These are phyloP conservation scores for Didymella glomerata DNA, from an alignment of 2,329 filamentous ascomycete species.

Conservation along the genomic window DNA sequence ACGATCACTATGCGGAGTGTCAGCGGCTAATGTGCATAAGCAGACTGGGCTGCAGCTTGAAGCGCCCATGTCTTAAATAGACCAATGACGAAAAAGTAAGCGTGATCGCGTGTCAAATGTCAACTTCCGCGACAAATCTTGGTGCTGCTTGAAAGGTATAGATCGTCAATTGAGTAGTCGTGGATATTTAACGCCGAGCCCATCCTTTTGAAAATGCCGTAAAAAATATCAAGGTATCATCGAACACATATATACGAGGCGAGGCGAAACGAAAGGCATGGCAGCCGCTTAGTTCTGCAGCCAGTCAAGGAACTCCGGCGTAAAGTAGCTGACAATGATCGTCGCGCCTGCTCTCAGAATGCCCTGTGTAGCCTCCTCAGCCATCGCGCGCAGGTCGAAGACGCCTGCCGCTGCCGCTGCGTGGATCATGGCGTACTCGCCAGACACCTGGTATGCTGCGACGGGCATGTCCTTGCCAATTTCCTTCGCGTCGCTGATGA, in stretches of 20 bases:
- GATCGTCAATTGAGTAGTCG: constrained; percentile 15
- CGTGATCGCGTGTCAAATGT: neutral
- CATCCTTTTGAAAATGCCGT: constrained; percentile 16
- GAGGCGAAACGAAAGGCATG: neutral
- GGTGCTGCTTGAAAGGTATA: neutral
- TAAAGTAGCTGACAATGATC: constrained; percentile 94
- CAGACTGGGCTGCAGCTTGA: neutral
- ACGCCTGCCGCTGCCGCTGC: constrained; percentile 95
- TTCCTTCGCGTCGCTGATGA: constrained; percentile 97
- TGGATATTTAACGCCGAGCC: constrained; percentile 20
- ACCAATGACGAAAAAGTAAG: neutral
- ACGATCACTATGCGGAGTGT: neutral
- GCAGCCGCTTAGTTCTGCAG: constrained; percentile 50
- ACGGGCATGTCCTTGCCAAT: constrained; percentile 90
- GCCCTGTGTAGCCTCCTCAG: constrained; percentile 91
- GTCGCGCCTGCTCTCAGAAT: constrained; percentile 92
- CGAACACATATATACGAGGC: constrained; percentile 2
- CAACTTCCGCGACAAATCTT: neutral
- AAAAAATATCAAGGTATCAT: constrained; percentile 18
- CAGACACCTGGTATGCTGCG: constrained; percentile 95
- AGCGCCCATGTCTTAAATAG: neutral
- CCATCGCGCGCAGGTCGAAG: constrained; percentile 94
- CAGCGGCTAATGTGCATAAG: neutral
- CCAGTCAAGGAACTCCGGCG: constrained; percentile 77
- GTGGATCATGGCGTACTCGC: constrained; percentile 98